Base-by-base conservation (phyloP, 2,329 filamentous ascomycete species). In the Sporothrix inflata region DNA sequence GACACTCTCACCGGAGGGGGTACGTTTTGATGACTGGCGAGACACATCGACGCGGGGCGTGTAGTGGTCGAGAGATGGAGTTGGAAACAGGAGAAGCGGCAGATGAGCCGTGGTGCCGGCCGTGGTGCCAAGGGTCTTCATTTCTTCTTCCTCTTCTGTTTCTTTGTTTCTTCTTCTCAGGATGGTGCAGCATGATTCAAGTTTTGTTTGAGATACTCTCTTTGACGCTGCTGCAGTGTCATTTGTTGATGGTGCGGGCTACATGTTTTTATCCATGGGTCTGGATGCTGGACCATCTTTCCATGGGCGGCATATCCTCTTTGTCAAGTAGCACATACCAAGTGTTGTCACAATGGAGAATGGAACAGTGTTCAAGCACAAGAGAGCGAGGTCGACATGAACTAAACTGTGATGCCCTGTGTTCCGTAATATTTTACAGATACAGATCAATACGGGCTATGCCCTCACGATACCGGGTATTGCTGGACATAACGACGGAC, bases 1-100 rank as follows among this genome's bases (percentile, higher is more conserved):
- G 14, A 7, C 49, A 65, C 49, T 27, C 42, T n/a, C 27, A 60
- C 42, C 8, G 51, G 24, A 19, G 63, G 19, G 53, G 21, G 65
- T 30, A 47, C 5, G 27, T 14, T 71, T 65, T 55, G 47, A 61
- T 30, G 71, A 21, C 49, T 51, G 49, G 51, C 67, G 71, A 72
- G 71, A 63, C 57, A 67, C 71, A 69, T 55, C 30, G 47, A 70
- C 34, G 42, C 67, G 40, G 40, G 42, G 66, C 67, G 71, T 70
- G 60, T 57, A 42, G 61, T 70, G 60, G 69, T 65, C 55, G 57
- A 24, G 57, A 24, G 42, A 70, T 65, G 45, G 34, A 21, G 60
- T 16, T 34, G 57, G 30, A 53, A 51, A 9, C 45, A 40, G 53
- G 38, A 53, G 45, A 38, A n/a, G 45, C n/a, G 57, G 55, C 24